Percentiles rank a stretch among this genome's conserved stretches.
phyloP scores from a whole-genome alignment of 495 filamentous ascomycete species.

The Friedmanniomyces endolithicus region DNA sequence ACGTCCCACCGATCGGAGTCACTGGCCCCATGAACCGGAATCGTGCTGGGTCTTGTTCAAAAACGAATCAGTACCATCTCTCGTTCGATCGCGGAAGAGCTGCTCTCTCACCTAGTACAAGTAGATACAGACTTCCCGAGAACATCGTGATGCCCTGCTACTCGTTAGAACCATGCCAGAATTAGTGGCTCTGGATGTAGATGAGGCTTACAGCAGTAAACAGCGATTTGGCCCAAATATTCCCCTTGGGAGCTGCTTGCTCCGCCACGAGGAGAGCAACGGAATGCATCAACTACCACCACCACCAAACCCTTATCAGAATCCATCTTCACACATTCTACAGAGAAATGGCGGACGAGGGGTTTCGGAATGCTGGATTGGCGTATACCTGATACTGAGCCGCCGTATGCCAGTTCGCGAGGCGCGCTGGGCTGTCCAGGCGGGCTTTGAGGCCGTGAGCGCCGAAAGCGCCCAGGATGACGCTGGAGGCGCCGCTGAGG shows the following conservation, averaged over 20 bases:
- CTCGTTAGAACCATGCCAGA: neutral
- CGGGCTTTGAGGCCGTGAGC: constrained; percentile 49
- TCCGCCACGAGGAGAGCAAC: constrained; percentile 41
- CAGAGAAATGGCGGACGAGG: no score
- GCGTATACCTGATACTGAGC: constrained; percentile 46
- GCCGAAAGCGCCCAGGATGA: constrained; percentile 48
- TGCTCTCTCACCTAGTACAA: constrained; percentile 32
- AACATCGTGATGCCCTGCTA: constrained; percentile 39
- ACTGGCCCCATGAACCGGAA: constrained; percentile 41
- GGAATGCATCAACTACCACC: constrained; percentile 32
- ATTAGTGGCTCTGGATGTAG: neutral
- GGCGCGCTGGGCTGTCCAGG: constrained; percentile 40
- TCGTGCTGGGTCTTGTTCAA: constrained; percentile 34
- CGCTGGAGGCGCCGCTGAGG: constrained; percentile 45
- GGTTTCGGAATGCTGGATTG: no score
- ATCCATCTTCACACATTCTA: no score
- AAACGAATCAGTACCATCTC: neutral
- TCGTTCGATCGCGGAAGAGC: neutral
- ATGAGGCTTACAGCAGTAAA: constrained; percentile 24
- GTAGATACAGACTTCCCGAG: constrained; percentile 47
- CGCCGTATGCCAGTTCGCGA: constrained; percentile 45
- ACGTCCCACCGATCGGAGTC: constrained; percentile 49
- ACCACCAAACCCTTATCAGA: no score
- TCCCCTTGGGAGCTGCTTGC: constrained; percentile 31
- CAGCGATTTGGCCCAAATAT: constrained; percentile 32